Conservation (phyloP, 768 basidiomycete species). For the Boletus speciosus region DNA sequence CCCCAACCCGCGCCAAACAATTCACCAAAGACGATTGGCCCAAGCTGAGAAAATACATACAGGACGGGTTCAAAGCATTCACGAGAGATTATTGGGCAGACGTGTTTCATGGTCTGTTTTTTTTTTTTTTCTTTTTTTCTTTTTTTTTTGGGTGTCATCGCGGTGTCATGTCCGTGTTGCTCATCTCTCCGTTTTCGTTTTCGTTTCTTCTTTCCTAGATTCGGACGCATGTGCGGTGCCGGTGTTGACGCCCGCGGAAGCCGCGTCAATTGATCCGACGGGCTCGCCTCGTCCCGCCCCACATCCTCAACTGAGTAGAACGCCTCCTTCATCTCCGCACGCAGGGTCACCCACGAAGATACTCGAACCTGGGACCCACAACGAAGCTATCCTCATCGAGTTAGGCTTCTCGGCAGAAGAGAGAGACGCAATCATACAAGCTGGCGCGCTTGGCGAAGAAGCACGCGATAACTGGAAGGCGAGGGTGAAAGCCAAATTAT, state of each 20-base stretch:
- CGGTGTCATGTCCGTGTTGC: neutral
- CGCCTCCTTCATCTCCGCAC: constrained; percentile 22
- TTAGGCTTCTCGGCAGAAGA: constrained; percentile 46
- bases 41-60: constrained; percentile 52
- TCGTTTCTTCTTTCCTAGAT: constrained; percentile 35
- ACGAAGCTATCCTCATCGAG: constrained; percentile 49
- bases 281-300: constrained; percentile 43
- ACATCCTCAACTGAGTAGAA: constrained; percentile 46
- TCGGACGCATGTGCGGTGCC: constrained; percentile 73
- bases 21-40: constrained; percentile 52
- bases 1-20: constrained; percentile 47
- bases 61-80: constrained; percentile 56
- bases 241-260: constrained; percentile 63
- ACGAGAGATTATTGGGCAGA: constrained; percentile 67
- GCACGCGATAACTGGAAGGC: constrained; percentile 15
- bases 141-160: neutral
- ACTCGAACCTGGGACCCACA: constrained; percentile 52
- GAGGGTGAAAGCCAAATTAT: constrained; percentile 25
- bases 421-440: constrained; percentile 35
- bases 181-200: neutral
- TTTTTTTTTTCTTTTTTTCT: neutral
- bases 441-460: constrained; percentile 47
- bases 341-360: constrained; percentile 10
- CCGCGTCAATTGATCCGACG: constrained; percentile 40
- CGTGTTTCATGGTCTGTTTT: constrained; percentile 55